Conservation (phyloP, 352 stramenopile genomes). For the Elongisporangium anandrum region DNA sequence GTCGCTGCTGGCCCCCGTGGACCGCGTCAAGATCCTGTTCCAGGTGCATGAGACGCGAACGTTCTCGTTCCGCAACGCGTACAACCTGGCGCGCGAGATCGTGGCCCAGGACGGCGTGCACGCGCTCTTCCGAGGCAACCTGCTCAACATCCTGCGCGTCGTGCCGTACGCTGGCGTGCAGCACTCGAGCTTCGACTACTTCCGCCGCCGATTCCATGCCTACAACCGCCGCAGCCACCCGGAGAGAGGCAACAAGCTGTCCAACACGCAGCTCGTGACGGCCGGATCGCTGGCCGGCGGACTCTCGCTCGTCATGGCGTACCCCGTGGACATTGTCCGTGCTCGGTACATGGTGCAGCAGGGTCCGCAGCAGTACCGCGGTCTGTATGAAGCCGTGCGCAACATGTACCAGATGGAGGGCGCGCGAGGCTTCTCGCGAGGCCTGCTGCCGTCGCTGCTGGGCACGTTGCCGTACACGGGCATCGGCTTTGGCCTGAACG, state of each 20-base stretch:
- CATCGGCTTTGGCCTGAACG: constrained; percentile 83
- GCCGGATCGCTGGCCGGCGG: constrained; percentile 69
- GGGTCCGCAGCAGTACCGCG: constrained; percentile 69
- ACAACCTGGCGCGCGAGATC: constrained; percentile 52
- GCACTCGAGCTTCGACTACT: constrained; percentile 84
- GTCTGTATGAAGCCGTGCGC: constrained; percentile 56
- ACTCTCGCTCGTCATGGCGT: constrained; percentile 68
- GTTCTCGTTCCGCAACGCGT: constrained; percentile 76
- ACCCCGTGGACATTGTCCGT: constrained; percentile 79
- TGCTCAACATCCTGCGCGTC: constrained; percentile 76
- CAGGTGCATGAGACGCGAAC: constrained; percentile 69
- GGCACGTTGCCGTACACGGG: constrained; percentile 84
- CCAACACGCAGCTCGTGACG: constrained; percentile 69
- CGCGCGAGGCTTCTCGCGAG: constrained; percentile 56
- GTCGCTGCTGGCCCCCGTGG: constrained; percentile 63
- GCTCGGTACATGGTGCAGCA: constrained; percentile 87
- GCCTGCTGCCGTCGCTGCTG: constrained; percentile 71
- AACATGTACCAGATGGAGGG: constrained; percentile 80
- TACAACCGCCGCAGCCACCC: constrained; percentile 60
- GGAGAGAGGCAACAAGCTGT: constrained; percentile 50
- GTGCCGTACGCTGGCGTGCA: constrained; percentile 77
- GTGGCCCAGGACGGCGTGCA: constrained; percentile 67
- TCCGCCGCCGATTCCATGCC: constrained; percentile 72
- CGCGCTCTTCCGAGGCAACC: constrained; percentile 68
- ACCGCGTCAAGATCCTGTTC: constrained; percentile 86